A percentile compares a stretch with the other conserved stretches of the same genome.
Conservation (phyloP, 1,284 basidiomycete species). For the Fistulinella cinereoalba region DNA sequence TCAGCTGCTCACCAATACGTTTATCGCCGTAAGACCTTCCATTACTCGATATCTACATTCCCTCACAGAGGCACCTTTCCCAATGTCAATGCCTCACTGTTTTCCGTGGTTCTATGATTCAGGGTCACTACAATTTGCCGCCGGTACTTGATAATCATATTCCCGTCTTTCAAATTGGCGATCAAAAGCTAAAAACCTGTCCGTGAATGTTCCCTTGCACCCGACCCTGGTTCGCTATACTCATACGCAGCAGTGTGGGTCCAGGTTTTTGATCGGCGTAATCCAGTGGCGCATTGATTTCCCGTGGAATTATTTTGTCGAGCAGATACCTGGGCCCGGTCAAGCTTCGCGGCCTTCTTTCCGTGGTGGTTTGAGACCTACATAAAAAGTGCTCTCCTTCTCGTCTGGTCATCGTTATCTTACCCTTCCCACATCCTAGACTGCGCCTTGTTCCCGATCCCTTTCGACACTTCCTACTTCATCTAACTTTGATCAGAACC, state of each 20-base stretch:
- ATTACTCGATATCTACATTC: too few species aligned
- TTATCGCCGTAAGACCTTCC: too few species aligned
- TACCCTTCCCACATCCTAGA: too few species aligned
- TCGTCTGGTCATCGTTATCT: neutral
- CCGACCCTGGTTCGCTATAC: slow-evolving; percentile 2
- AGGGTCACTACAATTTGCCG: neutral
- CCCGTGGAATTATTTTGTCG: neutral
- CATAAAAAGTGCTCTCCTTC: neutral
- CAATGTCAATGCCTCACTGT: neutral
- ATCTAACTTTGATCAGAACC: neutral
- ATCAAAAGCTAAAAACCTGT: neutral
- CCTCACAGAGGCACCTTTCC: too few species aligned
- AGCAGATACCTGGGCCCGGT: neutral
- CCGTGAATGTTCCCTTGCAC: neutral
- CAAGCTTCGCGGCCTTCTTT: too few species aligned
- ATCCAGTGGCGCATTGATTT: neutral
- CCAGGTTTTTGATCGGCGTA: neutral
- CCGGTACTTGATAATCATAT: neutral
- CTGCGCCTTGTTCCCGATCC: too few species aligned
- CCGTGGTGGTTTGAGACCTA: neutral
- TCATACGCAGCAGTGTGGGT: slow-evolving; percentile 1
- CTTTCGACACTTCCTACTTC: too few species aligned
- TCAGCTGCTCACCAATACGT: too few species aligned
- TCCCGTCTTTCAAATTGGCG: neutral
- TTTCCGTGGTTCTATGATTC: neutral